A percentile compares a stretch with the other conserved stretches of the same genome.
Evolutionary conservation across 2,329 filamentous ascomycete genomes (phyloP).

Genomic region (Zymoseptoria tritici): DNA sequence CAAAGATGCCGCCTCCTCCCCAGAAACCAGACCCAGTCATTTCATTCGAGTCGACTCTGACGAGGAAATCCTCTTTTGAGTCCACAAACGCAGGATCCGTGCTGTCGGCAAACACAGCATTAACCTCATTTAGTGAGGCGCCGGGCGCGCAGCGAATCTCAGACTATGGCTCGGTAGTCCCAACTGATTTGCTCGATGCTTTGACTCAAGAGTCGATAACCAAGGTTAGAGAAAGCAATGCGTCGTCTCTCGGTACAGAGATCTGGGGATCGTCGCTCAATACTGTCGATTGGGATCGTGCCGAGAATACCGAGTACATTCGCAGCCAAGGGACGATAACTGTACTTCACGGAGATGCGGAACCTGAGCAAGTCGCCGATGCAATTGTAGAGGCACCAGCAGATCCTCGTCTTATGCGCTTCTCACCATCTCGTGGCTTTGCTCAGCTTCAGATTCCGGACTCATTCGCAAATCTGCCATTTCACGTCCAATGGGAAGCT

Average conservation of each 20-base stretch:
- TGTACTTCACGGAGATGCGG: not conserved
- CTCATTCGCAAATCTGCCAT: constrained; percentile 10
- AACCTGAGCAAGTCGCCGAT: not conserved
- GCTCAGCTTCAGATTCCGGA: constrained; percentile 10
- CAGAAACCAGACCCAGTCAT: not conserved
- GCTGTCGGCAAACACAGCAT: constrained; percentile 5
- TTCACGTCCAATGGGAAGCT: constrained; percentile 17
- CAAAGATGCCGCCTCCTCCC: not conserved
- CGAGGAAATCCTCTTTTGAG: not conserved
- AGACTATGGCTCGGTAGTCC: not conserved
- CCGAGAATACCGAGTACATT: not conserved
- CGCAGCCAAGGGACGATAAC: not conserved
- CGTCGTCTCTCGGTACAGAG: not conserved
- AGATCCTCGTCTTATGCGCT: not conserved
- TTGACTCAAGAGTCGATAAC: not conserved
- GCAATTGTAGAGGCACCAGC: not conserved
- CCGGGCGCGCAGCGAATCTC: not conserved
- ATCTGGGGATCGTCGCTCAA: constrained; percentile 2
- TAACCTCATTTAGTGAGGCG: constrained; percentile 10
- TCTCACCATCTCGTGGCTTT: constrained; percentile 6
- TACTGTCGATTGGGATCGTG: not conserved
- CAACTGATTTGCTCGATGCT: not conserved
- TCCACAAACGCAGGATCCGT: not conserved
- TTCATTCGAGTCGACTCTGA: not conserved
- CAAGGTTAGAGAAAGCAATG: not conserved